Evolutionary conservation across 345 rosid species (phyloP).

Genomic region (Euclidium syriacum): DNA sequence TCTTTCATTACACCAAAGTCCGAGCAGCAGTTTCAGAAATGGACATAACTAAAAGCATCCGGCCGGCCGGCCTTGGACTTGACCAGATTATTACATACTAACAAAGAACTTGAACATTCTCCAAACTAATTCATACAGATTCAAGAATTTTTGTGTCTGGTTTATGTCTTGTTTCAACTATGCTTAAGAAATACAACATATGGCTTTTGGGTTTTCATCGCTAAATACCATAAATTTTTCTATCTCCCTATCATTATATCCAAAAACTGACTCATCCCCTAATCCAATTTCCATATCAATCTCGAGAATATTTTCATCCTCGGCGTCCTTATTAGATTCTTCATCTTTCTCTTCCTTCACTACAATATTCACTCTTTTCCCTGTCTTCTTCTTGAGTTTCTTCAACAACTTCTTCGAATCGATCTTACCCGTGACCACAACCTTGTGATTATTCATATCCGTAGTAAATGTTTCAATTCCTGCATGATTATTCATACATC

Average conservation of each 20-base stretch:
- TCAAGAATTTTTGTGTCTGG: not conserved
- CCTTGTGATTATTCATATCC: constrained; percentile 62
- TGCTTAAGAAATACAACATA: constrained; percentile 25
- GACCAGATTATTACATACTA: not conserved
- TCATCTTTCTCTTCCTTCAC: constrained; percentile 27
- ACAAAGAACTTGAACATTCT: not conserved
- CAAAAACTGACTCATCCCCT: constrained; percentile 1
- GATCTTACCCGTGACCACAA: constrained; percentile 47
- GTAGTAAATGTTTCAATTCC: constrained; percentile 69
- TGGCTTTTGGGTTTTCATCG: constrained; percentile 26
- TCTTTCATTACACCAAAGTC: not conserved
- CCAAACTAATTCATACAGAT: not conserved
- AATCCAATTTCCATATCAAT: constrained; percentile 18
- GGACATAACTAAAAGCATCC: no score
- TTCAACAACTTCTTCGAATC: constrained; percentile 55
- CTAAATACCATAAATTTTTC: constrained; percentile 27
- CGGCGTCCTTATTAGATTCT: not conserved
- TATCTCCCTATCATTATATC: not conserved
- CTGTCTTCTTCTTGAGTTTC: constrained; percentile 66
- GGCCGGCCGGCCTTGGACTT: not conserved
- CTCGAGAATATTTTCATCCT: constrained; percentile 13
- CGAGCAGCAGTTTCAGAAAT: no score
- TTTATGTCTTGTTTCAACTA: not conserved
- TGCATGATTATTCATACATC: constrained; percentile 6
- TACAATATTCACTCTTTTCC: constrained; percentile 53